Conservation (phyloP, 2,329 filamentous ascomycete species). For the Microdochium trichocladiopsis region DNA sequence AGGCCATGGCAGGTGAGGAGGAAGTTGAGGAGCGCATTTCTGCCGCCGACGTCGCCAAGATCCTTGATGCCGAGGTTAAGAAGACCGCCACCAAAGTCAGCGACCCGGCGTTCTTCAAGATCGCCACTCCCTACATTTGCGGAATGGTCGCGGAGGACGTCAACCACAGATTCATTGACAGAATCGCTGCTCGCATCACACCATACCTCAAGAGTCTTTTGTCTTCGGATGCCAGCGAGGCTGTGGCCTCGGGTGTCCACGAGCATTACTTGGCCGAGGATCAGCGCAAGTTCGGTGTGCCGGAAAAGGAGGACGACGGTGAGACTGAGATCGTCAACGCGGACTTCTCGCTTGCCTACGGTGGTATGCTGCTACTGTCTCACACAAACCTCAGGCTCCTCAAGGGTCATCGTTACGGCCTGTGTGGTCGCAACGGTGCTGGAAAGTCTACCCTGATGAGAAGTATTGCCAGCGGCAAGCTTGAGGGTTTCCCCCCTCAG, state of each 20-base stretch:
- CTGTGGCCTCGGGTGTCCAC: slow-evolving; percentile 68
- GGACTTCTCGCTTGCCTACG: slow-evolving; percentile 94
- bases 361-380: slow-evolving; percentile 92
- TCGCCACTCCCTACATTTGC: slow-evolving; percentile 67
- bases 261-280: slow-evolving; percentile 77
- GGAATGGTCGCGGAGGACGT: slow-evolving; percentile 83
- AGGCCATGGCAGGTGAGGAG: slow-evolving; percentile 76
- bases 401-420: slow-evolving; percentile 94
- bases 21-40: slow-evolving; percentile 60
- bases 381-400: slow-evolving; percentile 92
- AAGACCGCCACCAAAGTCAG: slow-evolving; percentile 55
- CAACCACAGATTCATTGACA: slow-evolving; percentile 71
- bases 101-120: slow-evolving; percentile 58
- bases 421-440: slow-evolving; percentile 93
- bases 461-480: slow-evolving; percentile 88
- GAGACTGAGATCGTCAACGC: slow-evolving; percentile 97
- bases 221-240: slow-evolving; percentile 49
- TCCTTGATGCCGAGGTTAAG: slow-evolving; percentile 72
- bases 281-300: slow-evolving; percentile 76
- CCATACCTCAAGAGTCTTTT: slow-evolving; percentile 73
- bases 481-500: slow-evolving; percentile 92
- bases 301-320: slow-evolving; percentile 81
- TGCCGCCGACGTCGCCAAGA: slow-evolving; percentile 64
- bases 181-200: slow-evolving; percentile 60
- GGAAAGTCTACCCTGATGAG: slow-evolving; percentile 99